Evolutionary conservation across 2,329 filamentous ascomycete species (phyloP), one percentile per base, ranked within the genome.

Genomic region (Tolypocladium album): DNA sequence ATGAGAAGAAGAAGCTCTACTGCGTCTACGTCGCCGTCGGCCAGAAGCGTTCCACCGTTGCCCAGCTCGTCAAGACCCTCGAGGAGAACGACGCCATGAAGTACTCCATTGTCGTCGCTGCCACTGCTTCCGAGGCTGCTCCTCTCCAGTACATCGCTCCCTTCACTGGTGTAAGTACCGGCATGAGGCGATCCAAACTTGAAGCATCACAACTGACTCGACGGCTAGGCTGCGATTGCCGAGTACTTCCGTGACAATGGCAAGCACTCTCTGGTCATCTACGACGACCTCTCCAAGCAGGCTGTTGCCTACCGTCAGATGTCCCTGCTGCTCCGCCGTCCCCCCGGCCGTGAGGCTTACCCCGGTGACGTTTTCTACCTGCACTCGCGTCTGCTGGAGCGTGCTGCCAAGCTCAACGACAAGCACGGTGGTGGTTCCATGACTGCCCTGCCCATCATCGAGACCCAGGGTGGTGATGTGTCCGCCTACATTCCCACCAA

Each of bases 11-110:
- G 89, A 99, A 99, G 88, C 91, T 99, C 62, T 99, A 96, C 90
- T 97, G 93, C 78, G 84, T 99, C 80, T 99, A 99, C 87, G 94
- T 97, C 72, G 94, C 94, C 74, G 88, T 99, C 71, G 94, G 94
- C 74, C 94, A 99, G 87, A 99, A 99, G 88, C 92, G 94, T 79
- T 97, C 94, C 70, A 99, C 94, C 70, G 93, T 99, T 71, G 94
- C 94, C 69, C 94, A 99, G 86, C 88, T 99, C 72, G 94, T 99
- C 84, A 92, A 97, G 90, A 97, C 94, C 66, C 90, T 99, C 61
- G 93, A 97, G 87, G 93, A 97, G 88, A 96, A 97, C 78, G 92
- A 97, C 72, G 92, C 94, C 75, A 96, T 99, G 92, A 96, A 97
- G 84, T 99, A 97, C 86, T 88, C 83, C 68, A 87, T 96, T 67